Base-by-base conservation (phyloP, 352 stramenopile species). In the Thraustochytrium striatum region DNA sequence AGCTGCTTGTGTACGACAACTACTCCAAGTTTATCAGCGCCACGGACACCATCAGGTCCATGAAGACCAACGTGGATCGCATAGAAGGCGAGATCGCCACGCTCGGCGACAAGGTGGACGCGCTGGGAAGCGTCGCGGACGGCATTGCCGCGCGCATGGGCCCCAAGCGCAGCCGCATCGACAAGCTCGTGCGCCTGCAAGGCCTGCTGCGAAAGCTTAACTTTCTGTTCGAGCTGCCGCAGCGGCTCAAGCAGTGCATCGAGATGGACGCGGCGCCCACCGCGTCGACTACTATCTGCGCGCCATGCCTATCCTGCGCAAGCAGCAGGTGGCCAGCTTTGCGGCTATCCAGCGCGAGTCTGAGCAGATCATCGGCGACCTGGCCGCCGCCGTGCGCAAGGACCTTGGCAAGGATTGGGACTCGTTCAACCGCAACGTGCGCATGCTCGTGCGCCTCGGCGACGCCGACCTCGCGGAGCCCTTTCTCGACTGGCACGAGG, bases 1-100 rank as follows among this genome's bases (percentile, higher is more conserved):
- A 99, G 87, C 98, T 97, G 85, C 88, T 99, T 52, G 97, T 99
- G 28, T 99, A 99, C 84, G 97, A 99, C 82, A 99, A 99, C 86
- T 99, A 99, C 89, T 98, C 95, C 86, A 98, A 98, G 85, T 99
- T 99, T 83, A 99, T 99, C 82, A 95, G 92, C 82, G 96, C 96
- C 39, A 99, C 97, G 0, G 96, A 99, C 86, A 98, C 96, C 62
- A 98, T 99, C 85, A 91, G 94, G 36, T 72, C 78, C n/a, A 72
- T 86, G 58, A 55, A 85, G 44, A 36, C 72, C 36, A 83, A 84
- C 44, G 83, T 86, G 5, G 72, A 61, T 44, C 78, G 68, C 13
- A 87, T 87, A 28, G 84, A 86, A 57, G 68, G 19, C n/a, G 80
- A 83, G 39, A 73, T 86, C 30, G 69, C 44, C 57, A 30, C 52